Evolutionary conservation across 164 flowering plant genomes (phyloP).

Genomic region (Nymphaea colorata): DNA sequence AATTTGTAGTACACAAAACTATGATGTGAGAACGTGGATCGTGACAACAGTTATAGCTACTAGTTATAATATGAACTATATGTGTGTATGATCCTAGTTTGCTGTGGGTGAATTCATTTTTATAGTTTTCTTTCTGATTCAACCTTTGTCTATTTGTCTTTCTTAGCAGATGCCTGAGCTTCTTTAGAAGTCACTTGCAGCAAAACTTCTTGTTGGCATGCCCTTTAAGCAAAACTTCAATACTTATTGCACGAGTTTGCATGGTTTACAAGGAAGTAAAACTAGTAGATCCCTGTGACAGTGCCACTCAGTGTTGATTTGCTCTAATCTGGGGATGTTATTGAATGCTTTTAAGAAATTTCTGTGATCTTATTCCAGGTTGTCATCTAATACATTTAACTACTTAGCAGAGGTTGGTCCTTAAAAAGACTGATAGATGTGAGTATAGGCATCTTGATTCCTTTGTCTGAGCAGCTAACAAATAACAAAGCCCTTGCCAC

Average conservation of each 20-base stretch:
- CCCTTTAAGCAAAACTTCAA: slow-evolving; percentile 41
- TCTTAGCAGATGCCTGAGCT: slow-evolving; percentile 65
- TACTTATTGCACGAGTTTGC: neutral
- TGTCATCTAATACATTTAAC: neutral
- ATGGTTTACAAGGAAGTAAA: neutral
- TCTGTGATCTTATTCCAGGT: neutral
- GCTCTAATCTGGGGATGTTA: too few species aligned
- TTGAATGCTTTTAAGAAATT: neutral
- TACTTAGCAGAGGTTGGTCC: slow-evolving; percentile 71
- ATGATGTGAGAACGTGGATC: neutral
- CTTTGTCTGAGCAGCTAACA: slow-evolving; percentile 86
- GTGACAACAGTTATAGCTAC: too few species aligned
- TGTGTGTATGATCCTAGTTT: neutral
- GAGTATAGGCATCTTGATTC: slow-evolving; percentile 90
- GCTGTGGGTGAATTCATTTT: neutral
- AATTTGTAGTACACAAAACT: neutral
- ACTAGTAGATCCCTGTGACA: neutral
- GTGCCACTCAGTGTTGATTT: too few species aligned
- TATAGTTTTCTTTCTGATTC: neutral
- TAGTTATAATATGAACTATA: neutral
- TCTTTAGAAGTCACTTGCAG: slow-evolving; percentile 74
- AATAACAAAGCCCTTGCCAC: slow-evolving; percentile 88
- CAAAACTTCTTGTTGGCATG: slow-evolving; percentile 95
- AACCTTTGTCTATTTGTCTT: neutral
- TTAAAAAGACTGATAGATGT: slow-evolving; percentile 83